Conservation (phyloP, 2,329 filamentous ascomycete genomes). For the Fusarium tricinctum region DNA sequence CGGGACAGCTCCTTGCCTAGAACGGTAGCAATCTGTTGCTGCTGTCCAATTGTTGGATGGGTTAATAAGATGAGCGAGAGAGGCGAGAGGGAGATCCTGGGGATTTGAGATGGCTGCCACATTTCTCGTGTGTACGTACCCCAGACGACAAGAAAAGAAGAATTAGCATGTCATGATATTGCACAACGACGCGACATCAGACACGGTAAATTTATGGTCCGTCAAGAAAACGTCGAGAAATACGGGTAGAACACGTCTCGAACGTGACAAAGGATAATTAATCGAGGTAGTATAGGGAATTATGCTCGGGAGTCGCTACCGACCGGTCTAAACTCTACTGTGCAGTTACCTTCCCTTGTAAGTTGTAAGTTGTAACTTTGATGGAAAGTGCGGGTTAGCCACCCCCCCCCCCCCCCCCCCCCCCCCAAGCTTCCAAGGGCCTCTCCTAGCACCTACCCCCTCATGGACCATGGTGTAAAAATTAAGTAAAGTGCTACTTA, state of each 20-base stretch:
- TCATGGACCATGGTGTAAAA: background rate
- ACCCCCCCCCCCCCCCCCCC: too few relatives aligned
- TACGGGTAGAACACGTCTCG: constrained; percentile 32
- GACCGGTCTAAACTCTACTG: constrained; percentile 23
- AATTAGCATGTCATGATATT: background rate
- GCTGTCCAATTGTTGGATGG: constrained; percentile 20
- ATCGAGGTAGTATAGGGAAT: background rate
- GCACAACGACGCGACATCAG: background rate
- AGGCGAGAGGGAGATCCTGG: constrained; percentile 23
- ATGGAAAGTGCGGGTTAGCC: too few relatives aligned
- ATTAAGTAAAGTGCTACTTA: too few relatives aligned
- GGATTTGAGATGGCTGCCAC: constrained; percentile 40
- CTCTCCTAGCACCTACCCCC: too few relatives aligned
- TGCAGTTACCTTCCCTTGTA: background rate
- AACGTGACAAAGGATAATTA: constrained; percentile 15
- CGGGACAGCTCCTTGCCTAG: constrained; percentile 39
- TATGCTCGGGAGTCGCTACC: constrained; percentile 38
- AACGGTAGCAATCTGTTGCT: constrained; percentile 29
- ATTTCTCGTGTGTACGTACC: constrained; percentile 6
- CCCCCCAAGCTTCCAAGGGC: background rate
- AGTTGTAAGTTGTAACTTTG: too few relatives aligned
- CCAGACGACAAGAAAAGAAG: background rate
- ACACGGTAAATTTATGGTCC: constrained; percentile 5
- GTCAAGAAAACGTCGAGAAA: constrained; percentile 3
- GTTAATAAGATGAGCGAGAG: constrained; percentile 20